Evolutionary conservation across 805 yeast species (phyloP), one percentile per base, ranked within the genome.

Genomic region (Candida ponderosae): DNA sequence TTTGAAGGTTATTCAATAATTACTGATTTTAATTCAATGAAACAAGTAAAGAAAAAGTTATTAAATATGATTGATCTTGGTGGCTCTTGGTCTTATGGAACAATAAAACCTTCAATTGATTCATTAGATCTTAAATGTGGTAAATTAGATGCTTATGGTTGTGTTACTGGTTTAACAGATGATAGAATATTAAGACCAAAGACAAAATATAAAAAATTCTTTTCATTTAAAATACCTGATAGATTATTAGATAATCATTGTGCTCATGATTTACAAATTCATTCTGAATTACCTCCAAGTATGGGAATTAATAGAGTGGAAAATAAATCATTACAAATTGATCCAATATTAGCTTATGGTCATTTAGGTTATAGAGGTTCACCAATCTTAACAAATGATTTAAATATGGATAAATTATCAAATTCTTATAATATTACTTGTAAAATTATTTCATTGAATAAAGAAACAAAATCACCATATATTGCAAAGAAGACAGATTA

Each of bases 61-160:
- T 49, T 77, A 34, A 68, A 75, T 44, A 77, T 75, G 81, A 72
- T 75, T 35, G 83, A 77, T 48, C 47, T 76, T 32, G 68, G 72
- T 50, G 82, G 82, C 2, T 53, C 60, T 35, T 66, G 68, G 68
- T 70, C 79, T 8, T 70, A 66, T 45, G 70, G 74, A 1, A 68
- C 70, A 39, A 64, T 66, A 29, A 66, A 74, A 15, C 75, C 79
- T 2, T 67, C 70, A 45, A 64, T 75, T 28, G 78, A 76, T 16
- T 70, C 74, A 0, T 53, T 68, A 11, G 65, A 66, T 35, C 68
- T 70, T 43, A 65, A 57, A 24, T 61, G 69, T 1, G 69, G 63
- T 26, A 59, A 68, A 11, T 50, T 43, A 6, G 83, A 76, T 50
- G 48, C 44, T 33, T 81, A 76, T 46, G 71, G 72, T 4, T 57